Evolutionary conservation across 2,329 filamentous ascomycete species (phyloP).

Genomic region (Tolypocladium inflatum): DNA sequence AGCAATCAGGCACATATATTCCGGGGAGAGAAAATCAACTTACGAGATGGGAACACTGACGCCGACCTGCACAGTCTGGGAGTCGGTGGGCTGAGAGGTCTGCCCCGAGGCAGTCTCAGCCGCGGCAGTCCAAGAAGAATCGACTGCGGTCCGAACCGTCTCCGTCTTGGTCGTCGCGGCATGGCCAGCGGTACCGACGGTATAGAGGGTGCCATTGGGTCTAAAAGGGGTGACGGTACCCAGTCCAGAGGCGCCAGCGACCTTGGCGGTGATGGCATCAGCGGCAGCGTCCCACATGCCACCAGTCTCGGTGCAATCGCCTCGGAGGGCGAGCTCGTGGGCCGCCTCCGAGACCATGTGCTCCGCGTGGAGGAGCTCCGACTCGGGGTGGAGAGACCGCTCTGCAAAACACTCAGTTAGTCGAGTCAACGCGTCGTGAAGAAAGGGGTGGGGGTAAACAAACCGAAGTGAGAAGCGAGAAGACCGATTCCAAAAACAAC

Average conservation of each 20-base stretch:
- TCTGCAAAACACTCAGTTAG: not conserved
- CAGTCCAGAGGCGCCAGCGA: conserved; percentile 5
- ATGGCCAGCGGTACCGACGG: not conserved
- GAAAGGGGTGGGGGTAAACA: not conserved
- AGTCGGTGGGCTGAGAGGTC: not conserved
- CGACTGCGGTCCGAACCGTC: not conserved
- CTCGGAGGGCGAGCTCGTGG: conserved; percentile 12
- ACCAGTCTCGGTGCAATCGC: conserved; percentile 9
- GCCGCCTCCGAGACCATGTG: conserved; percentile 8
- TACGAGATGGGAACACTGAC: conserved; percentile 25
- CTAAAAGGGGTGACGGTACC: conserved; percentile 6
- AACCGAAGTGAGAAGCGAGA: conserved; percentile 13
- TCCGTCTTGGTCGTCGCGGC: not conserved
- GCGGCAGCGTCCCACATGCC: conserved; percentile 3
- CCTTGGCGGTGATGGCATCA: conserved; percentile 5
- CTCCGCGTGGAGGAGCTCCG: conserved; percentile 10
- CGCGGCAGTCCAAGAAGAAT: not conserved
- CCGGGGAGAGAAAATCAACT: conserved; percentile 5
- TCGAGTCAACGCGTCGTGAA: not conserved
- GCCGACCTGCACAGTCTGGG: conserved; percentile 1
- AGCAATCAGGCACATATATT: not conserved
- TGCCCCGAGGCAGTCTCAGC: not conserved
- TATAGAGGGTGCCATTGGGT: not conserved
- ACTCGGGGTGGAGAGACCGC: not conserved
- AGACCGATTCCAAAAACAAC: conserved; percentile 19